These are phyloP conservation scores for Phellinidium pouzarii DNA, from an alignment of 1,284 basidiomycete genomes.

Conservation along the genomic window DNA sequence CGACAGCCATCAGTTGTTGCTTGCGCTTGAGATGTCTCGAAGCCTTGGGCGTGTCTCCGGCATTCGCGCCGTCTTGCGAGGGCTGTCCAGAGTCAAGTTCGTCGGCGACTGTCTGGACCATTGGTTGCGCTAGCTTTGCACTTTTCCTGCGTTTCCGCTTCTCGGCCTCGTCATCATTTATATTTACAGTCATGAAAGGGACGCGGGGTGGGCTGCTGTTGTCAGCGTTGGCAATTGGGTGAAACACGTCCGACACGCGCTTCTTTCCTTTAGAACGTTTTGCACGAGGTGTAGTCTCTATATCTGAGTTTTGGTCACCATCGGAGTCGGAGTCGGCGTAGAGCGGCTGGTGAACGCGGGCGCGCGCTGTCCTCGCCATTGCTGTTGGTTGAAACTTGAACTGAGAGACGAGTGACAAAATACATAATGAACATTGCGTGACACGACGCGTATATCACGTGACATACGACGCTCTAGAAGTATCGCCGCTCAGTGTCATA, in stretches of 20 bases:
- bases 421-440: neutral
- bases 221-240: slow-evolving; percentile 3
- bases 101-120: slow-evolving; percentile 31
- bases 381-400: slow-evolving; percentile 6
- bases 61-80: slow-evolving; percentile 32
- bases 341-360: slow-evolving; percentile 13
- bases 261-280: slow-evolving; percentile 20
- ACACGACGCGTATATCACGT: slow-evolving; percentile 9
- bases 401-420: neutral
- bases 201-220: slow-evolving; percentile 17
- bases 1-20: slow-evolving; percentile 55
- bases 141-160: slow-evolving; percentile 71
- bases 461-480: neutral
- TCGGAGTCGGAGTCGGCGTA: slow-evolving; percentile 21
- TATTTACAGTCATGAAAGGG: slow-evolving; percentile 32
- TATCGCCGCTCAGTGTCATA: neutral
- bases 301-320: slow-evolving; percentile 17
- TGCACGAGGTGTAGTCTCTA: slow-evolving; percentile 16
- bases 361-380: slow-evolving; percentile 15
- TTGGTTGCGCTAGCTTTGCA: slow-evolving; percentile 40
- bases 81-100: slow-evolving; percentile 43
- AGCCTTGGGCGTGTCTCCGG: slow-evolving; percentile 35
- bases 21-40: slow-evolving; percentile 44
- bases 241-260: slow-evolving; percentile 22
- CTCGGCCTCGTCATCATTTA: slow-evolving; percentile 77